Percentiles rank a stretch among this genome's conserved stretches.
Evolutionary conservation across 805 yeast genomes (phyloP).

Genomic region (Kuraishia hungarica): DNA sequence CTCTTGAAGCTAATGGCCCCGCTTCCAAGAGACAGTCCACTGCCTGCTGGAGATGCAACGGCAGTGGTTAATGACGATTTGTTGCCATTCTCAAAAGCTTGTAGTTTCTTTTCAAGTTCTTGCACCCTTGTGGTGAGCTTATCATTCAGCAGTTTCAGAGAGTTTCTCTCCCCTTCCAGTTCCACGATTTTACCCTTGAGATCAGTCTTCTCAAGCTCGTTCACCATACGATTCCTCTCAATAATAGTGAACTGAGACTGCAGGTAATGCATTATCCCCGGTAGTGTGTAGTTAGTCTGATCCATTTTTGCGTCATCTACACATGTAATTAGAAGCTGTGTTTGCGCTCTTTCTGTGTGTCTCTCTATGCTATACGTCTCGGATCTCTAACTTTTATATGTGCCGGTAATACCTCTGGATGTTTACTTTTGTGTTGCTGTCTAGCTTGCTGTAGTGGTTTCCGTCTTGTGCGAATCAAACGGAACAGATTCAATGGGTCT

Average conservation of each 20-base stretch:
- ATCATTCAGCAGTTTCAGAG: conserved; percentile 31
- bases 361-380: not conserved
- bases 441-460: too few relatives aligned
- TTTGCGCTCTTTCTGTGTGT: too few relatives aligned
- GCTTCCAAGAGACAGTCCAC: not conserved
- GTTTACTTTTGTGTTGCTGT: too few relatives aligned
- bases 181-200: conserved; percentile 43
- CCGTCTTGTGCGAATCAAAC: too few relatives aligned
- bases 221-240: conserved; percentile 35
- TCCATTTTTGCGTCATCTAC: conserved; percentile 1
- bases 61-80: conserved; percentile 2
- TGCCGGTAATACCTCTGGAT: too few relatives aligned
- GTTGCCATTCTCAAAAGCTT: not conserved
- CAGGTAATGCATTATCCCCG: conserved; percentile 51
- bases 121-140: conserved; percentile 29
- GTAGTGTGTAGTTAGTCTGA: conserved; percentile 30
- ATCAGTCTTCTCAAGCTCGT: conserved; percentile 43
- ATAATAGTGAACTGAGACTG: conserved; percentile 48
- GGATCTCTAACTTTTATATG: not conserved
- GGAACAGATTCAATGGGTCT: too few relatives aligned
- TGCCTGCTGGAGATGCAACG: not conserved
- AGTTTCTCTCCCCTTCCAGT: conserved; percentile 43
- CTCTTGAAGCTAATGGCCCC: not conserved
- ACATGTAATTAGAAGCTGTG: not conserved
- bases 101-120: conserved; percentile 25